phyloP scores from a whole-genome alignment of 495 filamentous ascomycete species.

The Podospora sp. region DNA sequence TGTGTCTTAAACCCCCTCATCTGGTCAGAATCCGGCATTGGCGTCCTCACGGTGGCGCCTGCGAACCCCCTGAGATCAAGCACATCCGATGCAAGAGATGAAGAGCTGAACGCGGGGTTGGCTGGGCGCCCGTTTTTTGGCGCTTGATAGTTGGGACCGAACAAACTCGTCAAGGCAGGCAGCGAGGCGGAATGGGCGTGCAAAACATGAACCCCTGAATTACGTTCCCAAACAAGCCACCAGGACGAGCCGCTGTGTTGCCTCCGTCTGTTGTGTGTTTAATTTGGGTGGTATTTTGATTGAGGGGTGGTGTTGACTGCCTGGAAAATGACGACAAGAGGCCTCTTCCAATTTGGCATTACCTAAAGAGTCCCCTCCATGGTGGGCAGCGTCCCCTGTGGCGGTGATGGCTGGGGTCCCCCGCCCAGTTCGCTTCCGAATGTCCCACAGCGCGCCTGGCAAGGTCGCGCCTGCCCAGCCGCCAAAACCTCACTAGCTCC shows the following conservation, averaged over 20 bases:
- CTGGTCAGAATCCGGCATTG: background rate
- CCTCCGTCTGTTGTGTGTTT: background rate
- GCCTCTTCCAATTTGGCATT: background rate
- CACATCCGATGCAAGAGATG: conserved; percentile 9
- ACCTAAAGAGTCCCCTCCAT: background rate
- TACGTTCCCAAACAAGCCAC: background rate
- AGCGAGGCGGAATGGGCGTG: conserved; percentile 23
- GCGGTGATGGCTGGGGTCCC: background rate
- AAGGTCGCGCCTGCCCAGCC: background rate
- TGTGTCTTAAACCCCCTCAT: background rate
- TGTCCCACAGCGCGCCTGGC: no score
- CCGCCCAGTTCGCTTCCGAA: background rate
- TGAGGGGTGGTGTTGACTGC: background rate
- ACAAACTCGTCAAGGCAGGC: conserved; percentile 8
- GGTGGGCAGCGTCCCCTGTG: background rate
- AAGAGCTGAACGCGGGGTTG: conserved; percentile 26
- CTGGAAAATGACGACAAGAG: background rate
- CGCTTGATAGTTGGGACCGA: background rate
- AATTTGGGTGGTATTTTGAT: background rate
- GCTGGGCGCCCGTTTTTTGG: background rate
- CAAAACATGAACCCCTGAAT: conserved; percentile 10
- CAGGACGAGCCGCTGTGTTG: conserved; percentile 2
- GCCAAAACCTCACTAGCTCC: conserved; percentile 1
- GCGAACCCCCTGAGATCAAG: conserved; percentile 5
- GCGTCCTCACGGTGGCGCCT: conserved; percentile 11